Conservation (phyloP, 208 protist genomes). For the Vickermania spadyakhi region DNA sequence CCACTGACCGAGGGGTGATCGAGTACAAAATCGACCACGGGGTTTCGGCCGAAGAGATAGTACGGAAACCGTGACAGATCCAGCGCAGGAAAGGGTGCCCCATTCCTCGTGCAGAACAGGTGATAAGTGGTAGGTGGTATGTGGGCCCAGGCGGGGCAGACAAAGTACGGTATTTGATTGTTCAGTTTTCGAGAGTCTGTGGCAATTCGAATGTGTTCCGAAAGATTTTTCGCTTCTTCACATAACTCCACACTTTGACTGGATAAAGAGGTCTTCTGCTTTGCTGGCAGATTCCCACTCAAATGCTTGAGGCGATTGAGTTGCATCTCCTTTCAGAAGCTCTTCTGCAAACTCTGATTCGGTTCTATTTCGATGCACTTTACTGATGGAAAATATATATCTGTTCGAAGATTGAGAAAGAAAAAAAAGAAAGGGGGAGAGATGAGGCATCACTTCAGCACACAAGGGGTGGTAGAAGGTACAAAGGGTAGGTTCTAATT, state of each 20-base stretch:
- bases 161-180: constrained; percentile 63
- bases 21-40: constrained; percentile 78
- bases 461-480: no score
- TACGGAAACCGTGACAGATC: constrained; percentile 69
- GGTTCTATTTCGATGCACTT: no score
- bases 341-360: no score
- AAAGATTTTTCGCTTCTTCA: constrained; percentile 41
- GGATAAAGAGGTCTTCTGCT: no score
- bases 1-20: constrained; percentile 79
- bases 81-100: constrained; percentile 33
- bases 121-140: constrained; percentile 54
- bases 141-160: constrained; percentile 67
- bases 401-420: no score
- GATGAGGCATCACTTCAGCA: no score
- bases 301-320: constrained; percentile 1
- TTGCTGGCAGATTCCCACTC: no score
- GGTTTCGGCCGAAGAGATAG: constrained; percentile 80
- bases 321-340: no score
- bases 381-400: no score
- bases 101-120: constrained; percentile 56
- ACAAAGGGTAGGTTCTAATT: no score
- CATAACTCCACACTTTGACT: constrained; percentile 26
- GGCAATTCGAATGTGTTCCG: constrained; percentile 52
- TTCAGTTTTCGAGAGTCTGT: constrained; percentile 74
- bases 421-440: no score